These are phyloP conservation scores for Xerocomellus chrysenteron DNA, from an alignment of 768 basidiomycete genomes.

Conservation along the genomic window DNA sequence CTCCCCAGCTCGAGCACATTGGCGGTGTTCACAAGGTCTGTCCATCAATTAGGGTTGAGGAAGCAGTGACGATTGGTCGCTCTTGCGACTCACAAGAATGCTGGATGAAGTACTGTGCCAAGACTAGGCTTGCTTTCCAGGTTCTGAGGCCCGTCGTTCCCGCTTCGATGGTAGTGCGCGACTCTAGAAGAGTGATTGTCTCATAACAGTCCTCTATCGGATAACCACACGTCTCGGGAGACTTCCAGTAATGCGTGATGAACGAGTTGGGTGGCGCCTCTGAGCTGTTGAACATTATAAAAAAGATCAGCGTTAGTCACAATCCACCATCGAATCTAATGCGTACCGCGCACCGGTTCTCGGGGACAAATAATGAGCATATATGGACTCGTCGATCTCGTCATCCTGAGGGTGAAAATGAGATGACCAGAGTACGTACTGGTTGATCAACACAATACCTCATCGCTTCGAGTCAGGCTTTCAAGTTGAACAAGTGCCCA, in stretches of 20 bases:
- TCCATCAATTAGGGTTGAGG: background rate
- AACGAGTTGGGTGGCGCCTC: conserved; percentile 46
- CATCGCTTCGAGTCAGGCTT: conserved; percentile 33
- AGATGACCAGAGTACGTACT: background rate
- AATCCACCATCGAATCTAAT: background rate
- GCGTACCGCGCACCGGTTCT: conserved; percentile 33
- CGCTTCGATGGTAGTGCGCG: conserved; percentile 66
- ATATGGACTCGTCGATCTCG: conserved; percentile 67
- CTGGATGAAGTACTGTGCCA: conserved; percentile 59
- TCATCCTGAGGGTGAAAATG: conserved; percentile 38
- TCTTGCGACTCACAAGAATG: conserved; percentile 48
- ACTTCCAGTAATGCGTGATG: conserved; percentile 64
- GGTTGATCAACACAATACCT: conserved; percentile 40
- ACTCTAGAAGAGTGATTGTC: conserved; percentile 65
- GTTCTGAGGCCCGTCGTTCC: conserved; percentile 82
- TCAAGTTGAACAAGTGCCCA: conserved; percentile 61
- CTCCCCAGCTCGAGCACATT: conserved; percentile 73
- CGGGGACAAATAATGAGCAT: conserved; percentile 57
- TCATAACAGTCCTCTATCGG: conserved; percentile 27
- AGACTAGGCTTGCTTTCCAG: conserved; percentile 69
- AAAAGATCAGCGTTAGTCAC: background rate
- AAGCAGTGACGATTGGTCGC: background rate
- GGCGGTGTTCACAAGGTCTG: conserved; percentile 26
- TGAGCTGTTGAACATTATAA: conserved; percentile 15
- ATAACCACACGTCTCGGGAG: background rate